Base-by-base conservation (phyloP, 164 flowering plant genomes). In the Berberis thunbergii region DNA sequence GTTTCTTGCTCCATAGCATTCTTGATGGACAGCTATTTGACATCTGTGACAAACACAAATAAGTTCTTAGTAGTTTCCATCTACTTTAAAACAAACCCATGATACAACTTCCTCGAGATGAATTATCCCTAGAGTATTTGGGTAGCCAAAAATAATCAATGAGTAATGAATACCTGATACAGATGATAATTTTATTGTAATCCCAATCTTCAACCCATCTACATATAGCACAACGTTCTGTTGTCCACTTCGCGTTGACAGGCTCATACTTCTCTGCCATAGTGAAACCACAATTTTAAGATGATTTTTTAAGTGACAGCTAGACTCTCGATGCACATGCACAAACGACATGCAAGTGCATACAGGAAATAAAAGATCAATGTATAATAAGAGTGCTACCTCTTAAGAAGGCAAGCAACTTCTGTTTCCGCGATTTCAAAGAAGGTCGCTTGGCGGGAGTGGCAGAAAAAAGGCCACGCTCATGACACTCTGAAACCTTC, bases 121-220 rank as follows among this genome's bases (percentile, higher is more conserved):
- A 26, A 26, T 26, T 26, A 26, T 26, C 26, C 26, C 2, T 45
- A 49, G 45, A 12, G 50, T 43, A 69, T 3, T 10, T 50, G 54
- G 57, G 63, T 43, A 41, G 26, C 40, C 13, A 12, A 40, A 63
- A 26, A 46, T 4, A 26, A 58, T 53, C 4, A 9, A 59, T 49
- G 6, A 42, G 1, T 46, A 48, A 63, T 43, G 3, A 49, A 65
- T 65, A 95, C 98, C 98, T 86, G 74, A 75, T 91, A 83, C 98
- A 94, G 67, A 94, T 91, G 49, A 94, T 89, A 59, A 95, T 95
- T 79, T 89, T 95, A 70, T 95, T 95, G 80, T 86, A 84, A 76
- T 95, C 97, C 97, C 96, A 91, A 77, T 95, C 99, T 75, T 89
- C 96, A 76, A 89, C 89, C 97, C 99, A 89, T 80, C 97, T 80